Evolutionary conservation across 2,329 filamentous ascomycete genomes (phyloP).

Genomic region (Penicillium sp.): DNA sequence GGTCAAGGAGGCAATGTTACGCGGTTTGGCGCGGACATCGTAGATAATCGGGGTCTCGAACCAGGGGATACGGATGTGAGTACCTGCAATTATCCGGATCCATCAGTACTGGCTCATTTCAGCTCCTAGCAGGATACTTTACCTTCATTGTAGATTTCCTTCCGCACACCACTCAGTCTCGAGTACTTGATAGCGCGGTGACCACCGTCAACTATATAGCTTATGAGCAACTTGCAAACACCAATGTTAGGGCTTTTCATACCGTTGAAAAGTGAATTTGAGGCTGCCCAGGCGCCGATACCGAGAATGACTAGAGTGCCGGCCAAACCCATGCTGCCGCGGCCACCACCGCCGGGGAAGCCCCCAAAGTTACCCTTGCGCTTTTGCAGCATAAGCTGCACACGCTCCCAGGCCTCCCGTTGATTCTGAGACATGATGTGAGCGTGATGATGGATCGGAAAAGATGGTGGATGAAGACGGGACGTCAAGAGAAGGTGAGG

Average conservation of each 20-base stretch:
- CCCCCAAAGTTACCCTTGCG: constrained; percentile 43
- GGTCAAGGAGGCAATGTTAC: constrained; percentile 93
- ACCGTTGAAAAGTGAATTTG: constrained; percentile 66
- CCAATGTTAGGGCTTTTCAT: constrained; percentile 4
- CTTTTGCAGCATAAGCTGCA: constrained; percentile 59
- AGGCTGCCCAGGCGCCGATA: constrained; percentile 39
- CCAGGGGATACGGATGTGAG: constrained; percentile 91
- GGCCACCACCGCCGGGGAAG: constrained; percentile 52
- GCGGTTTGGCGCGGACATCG: constrained; percentile 94
- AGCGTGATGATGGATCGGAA: constrained; percentile 17
- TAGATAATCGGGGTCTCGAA: constrained; percentile 95
- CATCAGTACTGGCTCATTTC: constrained; percentile 7
- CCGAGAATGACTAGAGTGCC: constrained; percentile 52
- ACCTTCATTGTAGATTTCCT: constrained; percentile 97
- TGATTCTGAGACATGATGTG: constrained; percentile 52
- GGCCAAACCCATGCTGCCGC: constrained; percentile 52
- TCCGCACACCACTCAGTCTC: constrained; percentile 83
- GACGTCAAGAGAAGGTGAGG: constrained; percentile 26
- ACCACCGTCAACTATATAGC: constrained; percentile 78
- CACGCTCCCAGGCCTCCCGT: constrained; percentile 61
- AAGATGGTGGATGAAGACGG: constrained; percentile 21
- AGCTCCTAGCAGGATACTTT: constrained; percentile 13
- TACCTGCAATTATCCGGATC: constrained; percentile 54
- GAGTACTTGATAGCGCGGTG: constrained; percentile 99
- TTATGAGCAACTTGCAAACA: neutral